Percentiles rank a stretch among this genome's conserved stretches.
These are phyloP conservation scores for Triticum monococcum DNA, from an alignment of 176 grass and related monocot genomes.

Conservation along the genomic window DNA sequence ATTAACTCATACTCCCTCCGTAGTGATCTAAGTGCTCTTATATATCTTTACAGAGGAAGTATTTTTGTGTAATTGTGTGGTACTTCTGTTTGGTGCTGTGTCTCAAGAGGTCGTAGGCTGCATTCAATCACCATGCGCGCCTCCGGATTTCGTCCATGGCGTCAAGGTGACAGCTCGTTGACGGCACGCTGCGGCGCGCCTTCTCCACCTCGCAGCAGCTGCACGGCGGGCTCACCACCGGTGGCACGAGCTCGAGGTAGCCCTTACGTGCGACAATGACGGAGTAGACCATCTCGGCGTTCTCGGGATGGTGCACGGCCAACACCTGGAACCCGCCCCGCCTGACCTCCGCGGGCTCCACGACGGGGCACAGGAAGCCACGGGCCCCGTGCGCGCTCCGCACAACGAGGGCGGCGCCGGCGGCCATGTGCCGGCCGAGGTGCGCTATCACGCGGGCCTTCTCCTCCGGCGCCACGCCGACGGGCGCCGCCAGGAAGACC, in stretches of 20 bases:
- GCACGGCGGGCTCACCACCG: slow-evolving; percentile 14
- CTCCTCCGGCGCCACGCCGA: slow-evolving; percentile 33
- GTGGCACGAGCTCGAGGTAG: neutral
- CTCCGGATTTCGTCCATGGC: neutral
- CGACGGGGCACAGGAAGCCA: slow-evolving; percentile 56
- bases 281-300: slow-evolving; percentile 47
- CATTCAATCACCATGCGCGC: neutral
- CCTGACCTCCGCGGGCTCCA: slow-evolving; percentile 27
- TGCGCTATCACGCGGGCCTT: slow-evolving; percentile 42
- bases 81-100: too few relatives aligned
- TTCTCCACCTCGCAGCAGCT: slow-evolving; percentile 35
- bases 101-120: too few relatives aligned
- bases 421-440: slow-evolving; percentile 43
- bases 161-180: neutral
- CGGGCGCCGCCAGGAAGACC: slow-evolving; percentile 59
- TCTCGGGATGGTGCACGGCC: slow-evolving; percentile 42
- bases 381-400: slow-evolving; percentile 62
- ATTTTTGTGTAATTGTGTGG: too few relatives aligned
- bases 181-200: neutral
- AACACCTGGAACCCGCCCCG: slow-evolving; percentile 39
- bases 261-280: slow-evolving; percentile 55
- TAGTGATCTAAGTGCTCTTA: too few relatives aligned
- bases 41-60: too few relatives aligned
- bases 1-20: too few relatives aligned
- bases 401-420: slow-evolving; percentile 37